Evolutionary conservation across 768 basidiomycete species (phyloP), one percentile per base, ranked within the genome.

Genomic region (Termitomyces sp.): DNA sequence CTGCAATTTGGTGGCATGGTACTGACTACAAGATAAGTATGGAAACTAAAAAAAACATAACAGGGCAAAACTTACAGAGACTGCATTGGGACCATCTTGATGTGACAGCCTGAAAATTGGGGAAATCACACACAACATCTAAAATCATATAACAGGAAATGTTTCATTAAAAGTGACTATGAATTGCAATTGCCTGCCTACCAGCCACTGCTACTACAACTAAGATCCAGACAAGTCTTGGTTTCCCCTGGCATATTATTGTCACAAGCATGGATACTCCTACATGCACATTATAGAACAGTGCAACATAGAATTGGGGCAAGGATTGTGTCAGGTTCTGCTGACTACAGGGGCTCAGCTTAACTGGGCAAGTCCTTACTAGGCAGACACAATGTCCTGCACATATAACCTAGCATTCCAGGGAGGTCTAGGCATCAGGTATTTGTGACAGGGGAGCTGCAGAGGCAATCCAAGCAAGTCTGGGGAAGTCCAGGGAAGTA

Each of bases 1-100:
- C 88, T 82, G 69, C 81, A 80, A 66, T 91, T 91, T 41, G 72
- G 73, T 35, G 88, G 89, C 81, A 90, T 84, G 35, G 75, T 66
- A 45, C 87, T 88, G 61, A 40, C 21, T 37, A 50, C 11, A 17
- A 57, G 44, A 44, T 60, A 52, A 56, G 58, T 63, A 53, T 47
- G 63, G 49, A 55, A 55, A 61, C 55, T 52, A 60, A 25, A 42
- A n/a, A 28, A 56, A 57, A 51, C 52, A 48, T 30, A 54, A 55
- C 16, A 37, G n/a, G n/a, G n/a, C n/a, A 32, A 54, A 19, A 71
- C 87, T 69, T 71, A 86, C 89, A 75, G 54, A 52, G 80, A 79
- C 70, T 89, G 85, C 86, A 91, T 87, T 53, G 89, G 89, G 59
- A 89, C 83, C 25, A 91, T 75, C 70, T 92, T 90, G 30, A 91